Conservation (phyloP, 1,139 yeast genomes). For the Saccharomyces uvarum region DNA sequence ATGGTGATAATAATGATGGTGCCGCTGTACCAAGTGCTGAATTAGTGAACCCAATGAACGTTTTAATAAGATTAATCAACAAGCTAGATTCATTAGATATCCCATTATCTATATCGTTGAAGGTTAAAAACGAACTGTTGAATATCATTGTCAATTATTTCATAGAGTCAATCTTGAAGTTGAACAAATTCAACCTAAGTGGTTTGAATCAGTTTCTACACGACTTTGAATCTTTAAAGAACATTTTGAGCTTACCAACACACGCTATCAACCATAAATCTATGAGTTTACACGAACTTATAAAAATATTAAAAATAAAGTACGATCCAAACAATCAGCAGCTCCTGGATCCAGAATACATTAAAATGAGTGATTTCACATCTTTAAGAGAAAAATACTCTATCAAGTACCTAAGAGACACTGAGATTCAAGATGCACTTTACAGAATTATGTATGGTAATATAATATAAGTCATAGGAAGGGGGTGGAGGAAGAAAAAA, state of each 20-base stretch:
- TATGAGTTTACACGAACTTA: slow-evolving; percentile 34
- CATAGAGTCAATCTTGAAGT: slow-evolving; percentile 53
- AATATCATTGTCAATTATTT: slow-evolving; percentile 43
- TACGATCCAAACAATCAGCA: slow-evolving; percentile 35
- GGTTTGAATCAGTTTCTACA: slow-evolving; percentile 52
- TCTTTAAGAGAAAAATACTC: slow-evolving; percentile 22
- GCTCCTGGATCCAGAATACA: slow-evolving; percentile 29
- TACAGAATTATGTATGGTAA: slow-evolving; percentile 28
- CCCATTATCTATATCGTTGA: slow-evolving; percentile 23
- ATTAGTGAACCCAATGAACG: slow-evolving; percentile 20
- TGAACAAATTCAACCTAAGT: slow-evolving; percentile 44
- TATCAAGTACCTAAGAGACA: slow-evolving; percentile 25
- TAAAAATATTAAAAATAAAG: slow-evolving; percentile 34
- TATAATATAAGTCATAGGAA: slow-evolving; percentile 7
- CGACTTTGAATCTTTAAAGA: slow-evolving; percentile 47
- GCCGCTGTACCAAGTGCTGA: slow-evolving; percentile 20
- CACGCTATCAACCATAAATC: slow-evolving; percentile 32
- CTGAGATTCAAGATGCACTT: slow-evolving; percentile 34
- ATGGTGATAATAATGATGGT: slow-evolving; percentile 6
- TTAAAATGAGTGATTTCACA: slow-evolving; percentile 28
- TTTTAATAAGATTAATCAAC: slow-evolving; percentile 25
- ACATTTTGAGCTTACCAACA: slow-evolving; percentile 34
- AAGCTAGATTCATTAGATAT: slow-evolving; percentile 29
- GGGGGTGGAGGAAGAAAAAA: slow-evolving; percentile 7
- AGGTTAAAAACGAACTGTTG: slow-evolving; percentile 37